Evolutionary conservation across 345 rosid genomes (phyloP).

Genomic region (Rhizophora mangle): DNA sequence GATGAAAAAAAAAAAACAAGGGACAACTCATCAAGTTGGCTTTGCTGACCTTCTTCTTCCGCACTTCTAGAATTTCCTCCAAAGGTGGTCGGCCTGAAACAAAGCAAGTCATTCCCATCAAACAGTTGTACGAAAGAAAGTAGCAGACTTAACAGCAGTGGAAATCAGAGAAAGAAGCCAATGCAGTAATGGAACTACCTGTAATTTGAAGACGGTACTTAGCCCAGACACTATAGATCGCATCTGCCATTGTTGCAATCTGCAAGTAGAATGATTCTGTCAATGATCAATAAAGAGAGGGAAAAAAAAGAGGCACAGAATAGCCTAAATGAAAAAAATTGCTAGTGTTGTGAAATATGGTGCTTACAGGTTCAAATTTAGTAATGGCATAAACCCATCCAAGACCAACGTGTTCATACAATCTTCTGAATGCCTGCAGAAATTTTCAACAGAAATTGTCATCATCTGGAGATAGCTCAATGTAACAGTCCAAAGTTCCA

Average conservation of each 20-base stretch:
- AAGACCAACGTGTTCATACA: constrained; percentile 82
- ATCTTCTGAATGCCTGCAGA: constrained; percentile 79
- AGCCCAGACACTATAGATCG: constrained; percentile 79
- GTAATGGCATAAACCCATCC: constrained; percentile 91
- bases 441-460: constrained; percentile 1
- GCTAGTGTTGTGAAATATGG: not conserved
- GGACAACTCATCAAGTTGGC: not conserved
- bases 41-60: constrained; percentile 55
- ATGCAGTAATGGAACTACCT: constrained; percentile 36
- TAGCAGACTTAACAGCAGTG: not conserved
- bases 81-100: constrained; percentile 68
- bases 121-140: not conserved
- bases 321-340: not conserved
- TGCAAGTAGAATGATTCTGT: constrained; percentile 24
- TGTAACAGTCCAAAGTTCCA: not conserved
- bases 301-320: not conserved
- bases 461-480: not conserved
- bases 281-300: not conserved
- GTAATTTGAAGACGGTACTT: constrained; percentile 79
- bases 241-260: constrained; percentile 70
- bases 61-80: constrained; percentile 59
- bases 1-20: not conserved
- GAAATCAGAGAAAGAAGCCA: not conserved
- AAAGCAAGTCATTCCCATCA: constrained; percentile 1
- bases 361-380: constrained; percentile 75